These are phyloP conservation scores for Apiospora sp. DNA, from an alignment of 2,329 filamentous ascomycete species.

Conservation along the genomic window DNA sequence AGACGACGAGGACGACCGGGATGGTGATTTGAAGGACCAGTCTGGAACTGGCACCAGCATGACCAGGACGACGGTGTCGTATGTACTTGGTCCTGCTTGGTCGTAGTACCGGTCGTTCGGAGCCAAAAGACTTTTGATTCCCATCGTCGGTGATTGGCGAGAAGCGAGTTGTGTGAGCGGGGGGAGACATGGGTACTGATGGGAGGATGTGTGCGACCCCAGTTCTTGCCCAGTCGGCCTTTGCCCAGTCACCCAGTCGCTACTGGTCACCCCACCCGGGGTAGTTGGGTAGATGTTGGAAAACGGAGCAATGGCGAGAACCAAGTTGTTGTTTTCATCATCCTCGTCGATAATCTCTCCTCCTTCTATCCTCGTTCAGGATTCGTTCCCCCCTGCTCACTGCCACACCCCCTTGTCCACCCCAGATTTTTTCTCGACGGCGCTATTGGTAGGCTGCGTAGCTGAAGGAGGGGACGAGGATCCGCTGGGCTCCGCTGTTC, in stretches of 20 bases:
- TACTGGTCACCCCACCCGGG: neutral
- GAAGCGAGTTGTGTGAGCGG: neutral
- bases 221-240: neutral
- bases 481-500: constrained; percentile 30
- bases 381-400: neutral
- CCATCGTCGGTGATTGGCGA: constrained; percentile 12
- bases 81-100: neutral
- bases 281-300: constrained; percentile 1
- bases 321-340: neutral
- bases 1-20: constrained; percentile 1
- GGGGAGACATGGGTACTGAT: neutral
- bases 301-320: constrained; percentile 7
- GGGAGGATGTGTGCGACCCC: constrained; percentile 1
- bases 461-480: constrained; percentile 23
- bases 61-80: constrained; percentile 16
- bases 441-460: constrained; percentile 34
- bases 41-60: constrained; percentile 1
- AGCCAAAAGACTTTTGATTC: constrained; percentile 1
- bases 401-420: constrained; percentile 33
- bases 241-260: neutral
- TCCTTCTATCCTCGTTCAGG: neutral
- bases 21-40: constrained; percentile 14
- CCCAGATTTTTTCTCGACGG: constrained; percentile 35
- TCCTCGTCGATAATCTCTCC: constrained; percentile 6
- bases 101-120: constrained; percentile 14